Evolutionary conservation across 306 rosid genomes (phyloP).

Genomic region (Cicer yamashitae): DNA sequence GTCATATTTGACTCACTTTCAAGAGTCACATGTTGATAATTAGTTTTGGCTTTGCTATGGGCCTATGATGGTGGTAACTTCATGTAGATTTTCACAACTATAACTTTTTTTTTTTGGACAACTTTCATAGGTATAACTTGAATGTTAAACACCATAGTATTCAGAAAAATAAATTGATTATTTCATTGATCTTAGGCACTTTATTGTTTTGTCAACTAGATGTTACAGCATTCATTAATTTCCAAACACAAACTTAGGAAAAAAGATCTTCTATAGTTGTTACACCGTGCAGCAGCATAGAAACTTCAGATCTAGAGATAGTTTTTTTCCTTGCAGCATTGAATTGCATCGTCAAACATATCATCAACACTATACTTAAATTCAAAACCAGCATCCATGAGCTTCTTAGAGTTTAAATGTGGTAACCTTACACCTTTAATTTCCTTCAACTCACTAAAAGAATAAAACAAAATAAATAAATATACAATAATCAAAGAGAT

Average conservation of each 20-base stretch:
- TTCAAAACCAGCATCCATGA: conserved; percentile 58
- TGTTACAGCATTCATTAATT: conserved; percentile 6
- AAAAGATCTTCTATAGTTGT: too few species aligned
- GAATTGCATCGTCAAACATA: conserved; percentile 56
- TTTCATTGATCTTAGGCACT: conserved; percentile 1
- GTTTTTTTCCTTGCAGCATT: conserved; percentile 45
- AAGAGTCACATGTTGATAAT: too few species aligned
- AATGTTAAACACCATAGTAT: background rate
- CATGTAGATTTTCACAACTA: too few species aligned
- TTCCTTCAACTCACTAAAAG: conserved; percentile 51
- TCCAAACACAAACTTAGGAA: background rate
- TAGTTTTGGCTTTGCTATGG: too few species aligned
- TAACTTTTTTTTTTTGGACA: background rate
- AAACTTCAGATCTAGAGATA: conserved; percentile 13
- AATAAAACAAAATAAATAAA: background rate
- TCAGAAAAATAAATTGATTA: background rate
- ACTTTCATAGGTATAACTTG: background rate
- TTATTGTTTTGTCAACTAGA: background rate
- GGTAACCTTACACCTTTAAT: conserved; percentile 35
- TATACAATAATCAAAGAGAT: background rate
- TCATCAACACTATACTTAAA: conserved; percentile 57
- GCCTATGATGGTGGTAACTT: too few species aligned
- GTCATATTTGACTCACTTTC: too few species aligned
- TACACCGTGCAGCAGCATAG: too few species aligned
- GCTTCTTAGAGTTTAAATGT: conserved; percentile 54